These are phyloP conservation scores for Penicillium paradoxum DNA, from an alignment of 495 filamentous ascomycete genomes.

Conservation along the genomic window DNA sequence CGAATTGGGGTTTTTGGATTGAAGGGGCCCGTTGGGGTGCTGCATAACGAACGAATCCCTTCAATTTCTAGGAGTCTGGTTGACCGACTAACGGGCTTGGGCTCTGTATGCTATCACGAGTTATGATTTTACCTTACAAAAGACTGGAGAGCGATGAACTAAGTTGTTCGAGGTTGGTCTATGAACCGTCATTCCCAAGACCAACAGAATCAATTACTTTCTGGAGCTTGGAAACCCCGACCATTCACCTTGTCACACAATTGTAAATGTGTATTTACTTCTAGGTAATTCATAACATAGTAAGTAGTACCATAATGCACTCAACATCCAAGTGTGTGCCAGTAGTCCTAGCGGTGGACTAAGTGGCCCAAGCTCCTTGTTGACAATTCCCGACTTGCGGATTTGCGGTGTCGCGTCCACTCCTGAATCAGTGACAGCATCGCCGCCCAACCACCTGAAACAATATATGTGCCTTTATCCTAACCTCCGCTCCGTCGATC, in stretches of 20 bases:
- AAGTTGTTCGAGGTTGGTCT: background rate
- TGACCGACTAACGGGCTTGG: background rate
- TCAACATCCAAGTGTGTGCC: background rate
- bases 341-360: background rate
- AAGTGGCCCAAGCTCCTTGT: constrained; percentile 46
- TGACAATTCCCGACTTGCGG: constrained; percentile 32
- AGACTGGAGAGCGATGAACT: background rate
- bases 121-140: background rate
- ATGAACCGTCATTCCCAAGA: background rate
- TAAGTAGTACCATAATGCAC: background rate
- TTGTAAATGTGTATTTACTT: background rate
- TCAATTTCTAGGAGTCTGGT: background rate
- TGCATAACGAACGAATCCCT: too few relatives aligned
- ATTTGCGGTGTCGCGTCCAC: constrained; percentile 25
- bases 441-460: constrained; percentile 12
- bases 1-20: constrained; percentile 43
- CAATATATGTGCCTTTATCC: constrained; percentile 3
- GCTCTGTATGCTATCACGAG: background rate
- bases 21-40: background rate
- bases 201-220: background rate
- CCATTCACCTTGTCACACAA: background rate
- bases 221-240: background rate
- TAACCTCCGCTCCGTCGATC: constrained; percentile 1
- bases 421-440: constrained; percentile 19
- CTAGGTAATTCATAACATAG: background rate